phyloP scores from a whole-genome alignment of 2,329 filamentous ascomycete species.

The Cytospora schulzeri region DNA sequence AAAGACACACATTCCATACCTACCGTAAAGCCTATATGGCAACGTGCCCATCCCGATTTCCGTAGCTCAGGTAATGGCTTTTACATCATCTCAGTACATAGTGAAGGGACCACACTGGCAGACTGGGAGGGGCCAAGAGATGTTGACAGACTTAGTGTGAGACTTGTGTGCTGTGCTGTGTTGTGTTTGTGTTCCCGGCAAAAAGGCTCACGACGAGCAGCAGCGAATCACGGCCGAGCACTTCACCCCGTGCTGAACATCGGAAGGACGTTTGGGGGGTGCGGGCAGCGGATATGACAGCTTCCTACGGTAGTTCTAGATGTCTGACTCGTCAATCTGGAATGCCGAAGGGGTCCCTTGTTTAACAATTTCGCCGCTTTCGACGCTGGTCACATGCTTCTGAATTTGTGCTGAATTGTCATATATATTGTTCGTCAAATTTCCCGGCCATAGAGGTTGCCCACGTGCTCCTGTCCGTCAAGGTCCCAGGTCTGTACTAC shows the following conservation, averaged over 20 bases:
- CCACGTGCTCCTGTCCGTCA: conserved; percentile 19
- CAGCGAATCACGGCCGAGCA: conserved; percentile 21
- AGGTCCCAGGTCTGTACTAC: neutral
- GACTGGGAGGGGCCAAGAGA: neutral
- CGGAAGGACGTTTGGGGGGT: conserved; percentile 1
- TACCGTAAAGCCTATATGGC: neutral
- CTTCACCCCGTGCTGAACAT: conserved; percentile 23
- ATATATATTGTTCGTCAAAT: neutral
- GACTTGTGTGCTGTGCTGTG: neutral
- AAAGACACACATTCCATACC: neutral
- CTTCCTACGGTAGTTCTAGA: neutral
- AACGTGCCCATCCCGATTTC: neutral
- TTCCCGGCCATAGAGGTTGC: conserved; percentile 24
- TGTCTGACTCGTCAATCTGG: neutral
- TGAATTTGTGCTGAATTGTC: neutral
- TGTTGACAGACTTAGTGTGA: neutral
- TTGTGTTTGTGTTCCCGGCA: conserved; percentile 22
- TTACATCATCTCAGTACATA: neutral
- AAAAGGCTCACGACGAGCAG: conserved; percentile 25
- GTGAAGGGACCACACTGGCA: neutral
- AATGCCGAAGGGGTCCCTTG: neutral
- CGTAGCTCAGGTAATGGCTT: neutral
- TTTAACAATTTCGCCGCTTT: neutral
- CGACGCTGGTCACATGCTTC: neutral
- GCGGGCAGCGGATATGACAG: neutral